Evolutionary conservation across 2,329 filamentous ascomycete genomes (phyloP).

Genomic region (Exophiala viscosa): DNA sequence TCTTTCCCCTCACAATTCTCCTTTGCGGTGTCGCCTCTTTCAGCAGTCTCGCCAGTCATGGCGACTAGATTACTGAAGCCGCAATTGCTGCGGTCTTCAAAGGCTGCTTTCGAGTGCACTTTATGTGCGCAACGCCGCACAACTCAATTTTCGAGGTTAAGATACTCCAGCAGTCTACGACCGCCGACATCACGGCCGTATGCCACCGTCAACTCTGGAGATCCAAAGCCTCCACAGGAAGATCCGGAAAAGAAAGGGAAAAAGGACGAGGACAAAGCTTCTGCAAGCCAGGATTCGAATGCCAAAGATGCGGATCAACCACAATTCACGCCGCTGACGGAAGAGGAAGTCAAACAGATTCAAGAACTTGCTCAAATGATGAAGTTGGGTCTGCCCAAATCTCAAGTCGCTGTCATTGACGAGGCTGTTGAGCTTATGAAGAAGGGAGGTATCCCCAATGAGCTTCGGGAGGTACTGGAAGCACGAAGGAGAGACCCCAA

Average conservation of each 20-base stretch:
- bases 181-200: slow-evolving; percentile 40
- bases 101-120: slow-evolving; percentile 53
- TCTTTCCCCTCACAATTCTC: not conserved
- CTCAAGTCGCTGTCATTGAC: slow-evolving; percentile 59
- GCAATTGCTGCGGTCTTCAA: slow-evolving; percentile 38
- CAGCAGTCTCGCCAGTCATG: slow-evolving; percentile 18
- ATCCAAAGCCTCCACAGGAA: slow-evolving; percentile 42
- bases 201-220: slow-evolving; percentile 42
- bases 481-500: slow-evolving; percentile 45
- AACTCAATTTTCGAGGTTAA: slow-evolving; percentile 38
- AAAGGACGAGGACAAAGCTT: slow-evolving; percentile 28
- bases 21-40: not conserved
- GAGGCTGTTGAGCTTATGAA: slow-evolving; percentile 61
- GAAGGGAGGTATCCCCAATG: slow-evolving; percentile 65
- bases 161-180: slow-evolving; percentile 38
- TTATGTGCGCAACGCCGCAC: slow-evolving; percentile 44
- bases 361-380: slow-evolving; percentile 55
- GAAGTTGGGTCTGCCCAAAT: slow-evolving; percentile 57
- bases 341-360: slow-evolving; percentile 57
- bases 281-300: slow-evolving; percentile 33
- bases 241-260: slow-evolving; percentile 27
- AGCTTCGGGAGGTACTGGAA: slow-evolving; percentile 62
- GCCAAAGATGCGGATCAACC: slow-evolving; percentile 34
- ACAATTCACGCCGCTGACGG: slow-evolving; percentile 46
- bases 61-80: slow-evolving; percentile 27